Base-by-base conservation (phyloP, 345 rosid genomes). In the Syzygium oleosum region DNA sequence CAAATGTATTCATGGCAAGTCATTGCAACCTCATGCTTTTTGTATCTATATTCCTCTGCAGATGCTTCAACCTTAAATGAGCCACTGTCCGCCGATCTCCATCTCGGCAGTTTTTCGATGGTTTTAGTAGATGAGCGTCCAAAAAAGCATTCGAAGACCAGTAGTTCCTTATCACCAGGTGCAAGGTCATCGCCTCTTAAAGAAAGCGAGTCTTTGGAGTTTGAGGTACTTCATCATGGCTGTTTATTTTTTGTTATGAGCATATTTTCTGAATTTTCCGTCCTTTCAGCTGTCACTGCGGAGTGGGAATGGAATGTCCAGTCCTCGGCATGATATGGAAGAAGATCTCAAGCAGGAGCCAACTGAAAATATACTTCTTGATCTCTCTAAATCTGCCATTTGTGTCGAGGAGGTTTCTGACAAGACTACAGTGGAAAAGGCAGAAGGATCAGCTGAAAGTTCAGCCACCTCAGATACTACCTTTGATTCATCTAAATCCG, bases 401-500 rank as follows among this genome's bases (percentile, higher is more conserved):
- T 80, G 88, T 85, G 58, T 86, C 14, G 53, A 89, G 86, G 90
- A 89, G 79, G 88, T 53, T 49, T 89, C 88, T 29, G 87, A 89
- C 53, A 89, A 89, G 85, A 41, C 56, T 54, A 49, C 86, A 54
- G 77, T 38, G 23, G 85, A 88, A 49, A 89, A 84, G 84, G 87
- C 52, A 2, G 90, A 89, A 84, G 88, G 86, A 25, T 86, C 90
- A 65, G 85, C 88, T 41, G 90, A 86, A 78, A 87, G 86, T 87
- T 86, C 88, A 51, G 61, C 90, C 31, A 84, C 88, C 52, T 89
- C 90, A 29, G 88, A 86, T 52, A 84, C 90, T 61, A 85, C 86
- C 29, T 86, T 41, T 43, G 90, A 88, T 79, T 88, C 90, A 31
- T 61, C 87, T 80, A 88, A 88, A 88, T 88, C 90, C 9, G 90